These are phyloP conservation scores for Scenedesmus sp. DNA, from an alignment of 163 green algal genomes.

Conservation along the genomic window DNA sequence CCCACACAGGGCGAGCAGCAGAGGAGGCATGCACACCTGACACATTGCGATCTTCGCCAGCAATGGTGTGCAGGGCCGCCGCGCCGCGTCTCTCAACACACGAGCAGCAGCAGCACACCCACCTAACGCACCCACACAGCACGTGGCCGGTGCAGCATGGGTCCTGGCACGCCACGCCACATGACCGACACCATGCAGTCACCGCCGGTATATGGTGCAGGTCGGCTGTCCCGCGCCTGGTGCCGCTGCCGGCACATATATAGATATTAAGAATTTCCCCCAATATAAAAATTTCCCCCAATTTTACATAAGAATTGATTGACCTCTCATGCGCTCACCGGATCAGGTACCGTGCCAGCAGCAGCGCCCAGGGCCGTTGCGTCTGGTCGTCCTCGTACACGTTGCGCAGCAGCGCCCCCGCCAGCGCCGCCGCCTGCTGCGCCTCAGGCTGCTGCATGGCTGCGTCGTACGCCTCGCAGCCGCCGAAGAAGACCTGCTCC, in stretches of 20 bases:
- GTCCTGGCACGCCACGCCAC: no score
- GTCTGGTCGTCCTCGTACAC: constrained; percentile 35
- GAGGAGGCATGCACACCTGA: not conserved
- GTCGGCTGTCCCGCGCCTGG: constrained; percentile 56
- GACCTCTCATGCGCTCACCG: no score
- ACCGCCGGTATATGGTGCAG: constrained; percentile 48
- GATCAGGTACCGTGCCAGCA: constrained; percentile 63
- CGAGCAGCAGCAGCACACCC: not conserved
- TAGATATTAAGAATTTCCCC: no score
- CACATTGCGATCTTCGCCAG: no score
- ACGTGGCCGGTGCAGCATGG: no score
- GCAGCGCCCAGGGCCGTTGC: constrained; percentile 37
- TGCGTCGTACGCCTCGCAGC: constrained; percentile 60
- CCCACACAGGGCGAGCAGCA: not conserved
- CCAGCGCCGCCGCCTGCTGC: not conserved
- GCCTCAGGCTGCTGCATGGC: constrained; percentile 29
- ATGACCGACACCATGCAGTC: not conserved
- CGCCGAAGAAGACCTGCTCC: constrained; percentile 70
- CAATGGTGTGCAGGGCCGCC: not conserved
- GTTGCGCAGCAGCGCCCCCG: constrained; percentile 31
- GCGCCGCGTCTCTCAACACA: not conserved
- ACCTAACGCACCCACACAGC: no score
- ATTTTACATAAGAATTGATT: no score
- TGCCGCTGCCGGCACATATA: no score
- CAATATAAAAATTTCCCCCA: no score